Conservation (phyloP, 441 rosid genomes). For the Jatropha multifida region DNA sequence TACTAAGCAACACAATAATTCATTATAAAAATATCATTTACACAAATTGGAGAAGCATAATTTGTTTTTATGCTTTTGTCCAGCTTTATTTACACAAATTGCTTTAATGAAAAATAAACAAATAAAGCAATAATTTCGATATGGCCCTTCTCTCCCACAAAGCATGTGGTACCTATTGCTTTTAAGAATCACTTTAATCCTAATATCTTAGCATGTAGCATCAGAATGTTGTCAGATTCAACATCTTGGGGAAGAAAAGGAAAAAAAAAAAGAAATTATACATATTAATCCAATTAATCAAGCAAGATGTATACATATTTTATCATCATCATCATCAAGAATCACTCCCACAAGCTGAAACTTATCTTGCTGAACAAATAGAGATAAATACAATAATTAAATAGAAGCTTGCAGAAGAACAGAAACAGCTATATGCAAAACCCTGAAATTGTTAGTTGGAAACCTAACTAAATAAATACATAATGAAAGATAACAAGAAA, state of each 20-base stretch:
- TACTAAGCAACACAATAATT: no score
- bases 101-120: not conserved
- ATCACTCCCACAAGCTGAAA: not conserved
- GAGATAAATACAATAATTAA: no score
- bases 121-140: not conserved
- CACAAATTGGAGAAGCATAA: not conserved
- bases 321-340: not conserved
- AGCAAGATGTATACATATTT: no score
- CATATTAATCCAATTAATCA: no score
- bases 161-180: constrained; percentile 28
- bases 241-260: not conserved
- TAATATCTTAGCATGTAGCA: constrained; percentile 7
- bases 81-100: not conserved
- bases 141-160: constrained; percentile 22
- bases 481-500: no score
- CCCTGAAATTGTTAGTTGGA: no score
- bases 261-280: no score
- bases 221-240: constrained; percentile 19
- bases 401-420: no score
- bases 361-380: not conserved
- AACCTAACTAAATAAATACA: no score
- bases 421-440: no score
- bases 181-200: constrained; percentile 21
- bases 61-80: not conserved
- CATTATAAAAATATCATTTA: no score